Evolutionary conservation across 495 filamentous ascomycete species (phyloP).

Genomic region (Letharia columbiana): DNA sequence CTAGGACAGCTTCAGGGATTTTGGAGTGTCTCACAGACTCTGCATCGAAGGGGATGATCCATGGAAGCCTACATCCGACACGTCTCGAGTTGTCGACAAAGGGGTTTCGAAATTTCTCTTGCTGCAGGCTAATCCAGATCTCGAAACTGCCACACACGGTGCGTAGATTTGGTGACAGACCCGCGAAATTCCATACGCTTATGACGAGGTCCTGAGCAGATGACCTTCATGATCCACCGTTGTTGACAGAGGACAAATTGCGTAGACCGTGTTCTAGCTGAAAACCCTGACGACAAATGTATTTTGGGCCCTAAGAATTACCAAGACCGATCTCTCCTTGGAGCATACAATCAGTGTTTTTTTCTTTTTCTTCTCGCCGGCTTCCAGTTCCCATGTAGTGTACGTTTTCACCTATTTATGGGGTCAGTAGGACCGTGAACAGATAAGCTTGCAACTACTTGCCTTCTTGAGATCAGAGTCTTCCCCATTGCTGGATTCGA

Average conservation of each 20-base stretch:
- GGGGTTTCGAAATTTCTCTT: neutral
- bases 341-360: neutral
- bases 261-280: neutral
- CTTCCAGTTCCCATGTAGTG: neutral
- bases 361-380: neutral
- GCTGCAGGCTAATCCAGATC: neutral
- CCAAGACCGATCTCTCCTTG: neutral
- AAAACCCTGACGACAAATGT: neutral
- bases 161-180: neutral
- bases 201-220: neutral
- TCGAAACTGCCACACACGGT: neutral
- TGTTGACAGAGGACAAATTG: neutral
- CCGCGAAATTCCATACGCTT: neutral
- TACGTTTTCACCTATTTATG: neutral
- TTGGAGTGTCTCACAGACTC: neutral
- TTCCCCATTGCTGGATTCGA: neutral
- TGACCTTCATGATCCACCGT: neutral
- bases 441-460: neutral
- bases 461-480: neutral
- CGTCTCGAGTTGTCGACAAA: neutral
- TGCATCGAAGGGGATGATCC: neutral
- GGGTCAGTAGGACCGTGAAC: neutral
- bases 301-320: neutral
- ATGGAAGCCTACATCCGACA: neutral
- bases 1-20: neutral